A percentile compares a stretch with the other conserved stretches of the same genome.
Evolutionary conservation across 1,284 basidiomycete genomes (phyloP).

Genomic region (Thelephora terrestris): DNA sequence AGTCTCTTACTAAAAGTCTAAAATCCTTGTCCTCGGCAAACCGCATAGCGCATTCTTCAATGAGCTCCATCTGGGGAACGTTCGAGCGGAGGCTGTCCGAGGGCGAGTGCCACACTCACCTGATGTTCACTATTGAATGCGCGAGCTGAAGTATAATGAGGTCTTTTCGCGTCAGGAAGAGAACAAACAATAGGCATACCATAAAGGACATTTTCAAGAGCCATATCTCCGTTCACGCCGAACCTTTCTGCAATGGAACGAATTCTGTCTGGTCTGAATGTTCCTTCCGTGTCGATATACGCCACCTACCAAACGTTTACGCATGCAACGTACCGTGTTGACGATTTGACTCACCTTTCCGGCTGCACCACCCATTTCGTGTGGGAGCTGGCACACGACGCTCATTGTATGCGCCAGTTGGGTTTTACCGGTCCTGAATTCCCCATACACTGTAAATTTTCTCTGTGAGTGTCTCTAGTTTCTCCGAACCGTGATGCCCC

Average conservation of each 20-base stretch:
- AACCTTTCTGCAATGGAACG: slow-evolving; percentile 84
- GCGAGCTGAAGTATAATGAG: slow-evolving; percentile 39
- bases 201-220: slow-evolving; percentile 79
- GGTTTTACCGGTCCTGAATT: slow-evolving; percentile 82
- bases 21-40: slow-evolving; percentile 81
- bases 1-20: slow-evolving; percentile 47
- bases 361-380: slow-evolving; percentile 81
- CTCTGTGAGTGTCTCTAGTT: not conserved
- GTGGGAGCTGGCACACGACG: slow-evolving; percentile 78
- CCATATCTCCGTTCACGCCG: slow-evolving; percentile 80
- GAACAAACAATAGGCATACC: slow-evolving; percentile 31
- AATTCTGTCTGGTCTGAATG: slow-evolving; percentile 89
- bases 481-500: slow-evolving; percentile 7
- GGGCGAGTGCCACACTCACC: slow-evolving; percentile 25
- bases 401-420: slow-evolving; percentile 91
- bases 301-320: slow-evolving; percentile 49
- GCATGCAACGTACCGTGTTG: not conserved
- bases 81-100: not conserved
- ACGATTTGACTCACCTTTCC: slow-evolving; percentile 53
- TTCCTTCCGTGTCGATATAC: slow-evolving; percentile 92
- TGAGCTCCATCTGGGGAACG: slow-evolving; percentile 64
- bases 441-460: slow-evolving; percentile 52
- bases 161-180: not conserved
- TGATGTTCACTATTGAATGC: slow-evolving; percentile 87
- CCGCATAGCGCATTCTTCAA: slow-evolving; percentile 74